Evolutionary conservation across 2,329 filamentous ascomycete genomes (phyloP), one percentile per base, ranked within the genome.

Genomic region (Colletotrichum liaoningense): DNA sequence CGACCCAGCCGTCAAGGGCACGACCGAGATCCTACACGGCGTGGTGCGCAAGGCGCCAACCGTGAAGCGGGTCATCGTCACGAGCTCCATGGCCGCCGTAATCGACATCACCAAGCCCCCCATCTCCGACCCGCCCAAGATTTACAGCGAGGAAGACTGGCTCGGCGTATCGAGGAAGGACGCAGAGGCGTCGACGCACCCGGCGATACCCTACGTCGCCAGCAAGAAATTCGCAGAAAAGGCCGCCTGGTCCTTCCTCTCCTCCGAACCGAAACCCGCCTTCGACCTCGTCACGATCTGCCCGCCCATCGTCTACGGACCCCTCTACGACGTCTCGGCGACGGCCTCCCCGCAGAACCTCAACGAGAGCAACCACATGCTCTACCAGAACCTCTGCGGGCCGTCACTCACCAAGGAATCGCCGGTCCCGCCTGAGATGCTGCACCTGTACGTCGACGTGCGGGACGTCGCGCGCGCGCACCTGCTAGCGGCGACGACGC

Each of bases 41-140:
- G 81, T 88, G 56, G 83, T 86, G 66, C 78, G 80, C 26, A 76
- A 84, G 73, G 86, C 83, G 0, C 81, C 84, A 0, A 76, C 85
- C 0, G 91, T 95, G 49, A 93, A 91, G 81, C 87, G 89, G 24
- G 89, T 95, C 2, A 91, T 91, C 33, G 79, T 88, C 64, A 87
- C 86, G 2, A 87, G 86, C 4, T 87, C 85, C 1, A 85, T 83
- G n/a, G 85, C 85, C 0, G 83, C 85, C 0, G 83, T 87, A 2
- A 67, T 86, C 14, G 83, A 84, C 73, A 80, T 81, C 26, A 73
- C 76, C n/a, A 35, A 35, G 0, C 83, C 1, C 69, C 81, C 80
- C 4, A 78, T 79, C 66, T 85, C 79, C 58, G 62, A 88, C 77
- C 79, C 85, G 0, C 76, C 74, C 2, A 83, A 82, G 65, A 81